Conservation (phyloP, 208 protist genomes). For the Trypanosoma boissoni region DNA sequence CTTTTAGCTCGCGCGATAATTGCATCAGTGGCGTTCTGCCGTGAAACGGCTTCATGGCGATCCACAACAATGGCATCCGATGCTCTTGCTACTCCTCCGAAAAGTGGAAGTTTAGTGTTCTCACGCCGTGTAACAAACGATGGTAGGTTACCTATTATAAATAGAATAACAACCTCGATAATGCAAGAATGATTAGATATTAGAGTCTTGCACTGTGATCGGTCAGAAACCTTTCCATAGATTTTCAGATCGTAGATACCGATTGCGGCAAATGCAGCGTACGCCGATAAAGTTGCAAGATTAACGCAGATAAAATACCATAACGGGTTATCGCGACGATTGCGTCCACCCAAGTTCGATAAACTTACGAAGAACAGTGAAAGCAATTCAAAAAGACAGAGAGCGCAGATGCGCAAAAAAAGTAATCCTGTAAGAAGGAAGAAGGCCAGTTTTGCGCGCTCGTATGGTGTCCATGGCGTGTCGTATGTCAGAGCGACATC, state of each 20-base stretch:
- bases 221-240: conserved; percentile 52
- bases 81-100: conserved; percentile 38
- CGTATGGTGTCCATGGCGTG: conserved; percentile 69
- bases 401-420: conserved; percentile 45
- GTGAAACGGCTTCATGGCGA: conserved; percentile 53
- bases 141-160: conserved; percentile 50
- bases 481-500: conserved; percentile 69
- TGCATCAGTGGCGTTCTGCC: conserved; percentile 38
- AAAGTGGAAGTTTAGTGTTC: conserved; percentile 64
- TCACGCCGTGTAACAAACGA: conserved; percentile 81
- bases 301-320: conserved; percentile 50
- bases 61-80: conserved; percentile 78
- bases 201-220: conserved; percentile 61
- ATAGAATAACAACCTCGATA: conserved; percentile 72
- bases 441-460: conserved; percentile 60
- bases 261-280: conserved; percentile 32
- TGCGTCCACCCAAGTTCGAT: conserved; percentile 21
- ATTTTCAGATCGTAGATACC: conserved; percentile 62
- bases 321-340: conserved; percentile 37
- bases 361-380: conserved; percentile 40
- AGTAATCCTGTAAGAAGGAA: conserved; percentile 66
- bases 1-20: conserved; percentile 64
- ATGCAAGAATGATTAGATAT: conserved; percentile 82
- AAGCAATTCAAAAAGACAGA: conserved; percentile 33
- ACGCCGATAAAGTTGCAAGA: conserved; percentile 27